Conservation (phyloP, 768 basidiomycete genomes). For the Filobasidium wieringae region DNA sequence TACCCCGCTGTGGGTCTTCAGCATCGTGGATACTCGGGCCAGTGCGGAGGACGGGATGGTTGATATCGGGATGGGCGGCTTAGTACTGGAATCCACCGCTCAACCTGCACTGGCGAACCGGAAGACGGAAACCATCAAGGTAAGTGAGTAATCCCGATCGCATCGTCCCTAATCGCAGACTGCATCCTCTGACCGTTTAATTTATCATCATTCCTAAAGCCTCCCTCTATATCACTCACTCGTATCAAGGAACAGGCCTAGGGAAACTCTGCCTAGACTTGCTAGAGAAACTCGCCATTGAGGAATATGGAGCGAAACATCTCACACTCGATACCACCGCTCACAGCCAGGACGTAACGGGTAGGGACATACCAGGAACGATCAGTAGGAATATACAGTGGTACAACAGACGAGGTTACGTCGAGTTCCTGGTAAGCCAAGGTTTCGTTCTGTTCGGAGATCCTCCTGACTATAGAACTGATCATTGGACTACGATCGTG, state of each 20-base stretch:
- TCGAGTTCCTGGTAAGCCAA: conserved; percentile 18
- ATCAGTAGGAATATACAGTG: conserved; percentile 9
- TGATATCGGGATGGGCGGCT: conserved; percentile 26
- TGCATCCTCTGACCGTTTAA: neutral
- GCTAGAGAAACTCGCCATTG: conserved; percentile 16
- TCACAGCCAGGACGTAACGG: neutral
- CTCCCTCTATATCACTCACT: conserved; percentile 20
- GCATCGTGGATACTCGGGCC: neutral
- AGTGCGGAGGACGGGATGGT: neutral
- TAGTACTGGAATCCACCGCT: conserved; percentile 16
- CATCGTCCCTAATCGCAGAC: neutral
- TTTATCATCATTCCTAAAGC: conserved; percentile 15
- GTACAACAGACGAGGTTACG: conserved; percentile 19
- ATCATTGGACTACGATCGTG: no score
- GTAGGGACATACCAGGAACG: neutral
- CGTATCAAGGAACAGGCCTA: conserved; percentile 12
- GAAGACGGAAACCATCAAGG: conserved; percentile 1
- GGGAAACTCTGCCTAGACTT: conserved; percentile 17
- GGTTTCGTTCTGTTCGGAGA: no score
- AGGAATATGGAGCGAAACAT: conserved; percentile 14
- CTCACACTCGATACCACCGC: conserved; percentile 22
- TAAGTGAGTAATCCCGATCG: conserved; percentile 13
- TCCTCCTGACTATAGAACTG: no score
- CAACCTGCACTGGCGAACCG: conserved; percentile 18
- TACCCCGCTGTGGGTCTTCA: conserved; percentile 13